Percentiles rank a stretch among this genome's conserved stretches.
phyloP scores from a whole-genome alignment of 345 rosid species.

The thale cress (Arabidopsis thaliana) region DNA sequence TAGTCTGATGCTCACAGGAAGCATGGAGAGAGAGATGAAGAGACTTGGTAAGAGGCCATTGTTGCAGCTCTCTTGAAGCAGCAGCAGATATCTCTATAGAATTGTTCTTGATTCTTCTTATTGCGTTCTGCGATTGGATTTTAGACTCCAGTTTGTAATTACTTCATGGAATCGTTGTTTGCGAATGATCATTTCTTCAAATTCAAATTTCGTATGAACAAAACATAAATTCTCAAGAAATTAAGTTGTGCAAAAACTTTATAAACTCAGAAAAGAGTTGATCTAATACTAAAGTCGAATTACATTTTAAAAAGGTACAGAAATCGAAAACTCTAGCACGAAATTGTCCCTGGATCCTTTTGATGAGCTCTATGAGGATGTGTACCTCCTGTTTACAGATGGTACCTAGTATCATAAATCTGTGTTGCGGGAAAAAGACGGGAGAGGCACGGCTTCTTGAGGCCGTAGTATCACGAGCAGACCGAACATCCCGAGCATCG shows the following conservation, averaged over 20 bases:
- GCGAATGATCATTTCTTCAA: background rate
- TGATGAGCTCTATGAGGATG: conserved; percentile 24
- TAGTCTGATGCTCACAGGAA: conserved; percentile 88
- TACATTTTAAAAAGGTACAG: conserved; percentile 31
- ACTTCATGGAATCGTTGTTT: background rate
- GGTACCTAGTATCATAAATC: conserved; percentile 55
- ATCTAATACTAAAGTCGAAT: conserved; percentile 33
- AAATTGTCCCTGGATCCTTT: conserved; percentile 25
- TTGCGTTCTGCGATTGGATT: conserved; percentile 14
- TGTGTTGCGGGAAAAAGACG: conserved; percentile 88
- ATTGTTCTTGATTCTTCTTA: background rate
- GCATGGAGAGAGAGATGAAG: conserved; percentile 94
- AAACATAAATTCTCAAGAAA: background rate
- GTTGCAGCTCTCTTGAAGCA: conserved; percentile 53
- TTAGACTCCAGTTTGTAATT: background rate
- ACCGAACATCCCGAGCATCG: conserved; percentile 96
- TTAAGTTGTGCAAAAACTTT: conserved; percentile 19
- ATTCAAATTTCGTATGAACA: background rate
- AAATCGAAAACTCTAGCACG: conserved; percentile 12
- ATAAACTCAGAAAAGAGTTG: conserved; percentile 24
- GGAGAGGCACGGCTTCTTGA: conserved; percentile 88
- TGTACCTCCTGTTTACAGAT: conserved; percentile 13
- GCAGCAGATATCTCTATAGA: background rate
- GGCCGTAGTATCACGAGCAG: conserved; percentile 90
- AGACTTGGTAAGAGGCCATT: conserved; percentile 93